Evolutionary conservation across 2,329 filamentous ascomycete genomes (phyloP).

Genomic region (Talaromyces sp.): DNA sequence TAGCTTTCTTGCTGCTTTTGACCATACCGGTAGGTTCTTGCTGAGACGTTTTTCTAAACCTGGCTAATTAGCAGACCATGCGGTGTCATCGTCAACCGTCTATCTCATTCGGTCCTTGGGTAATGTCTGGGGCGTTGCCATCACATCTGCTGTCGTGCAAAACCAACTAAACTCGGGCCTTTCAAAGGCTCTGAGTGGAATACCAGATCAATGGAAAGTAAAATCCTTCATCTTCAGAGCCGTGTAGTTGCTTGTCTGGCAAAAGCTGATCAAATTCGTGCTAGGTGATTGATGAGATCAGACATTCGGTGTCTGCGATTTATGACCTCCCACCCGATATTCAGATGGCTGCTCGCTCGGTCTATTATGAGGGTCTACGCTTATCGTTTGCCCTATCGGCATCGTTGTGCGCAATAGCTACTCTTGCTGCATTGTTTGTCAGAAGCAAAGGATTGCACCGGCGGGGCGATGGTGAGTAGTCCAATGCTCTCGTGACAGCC

Average conservation of each 20-base stretch:
- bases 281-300: conserved; percentile 60
- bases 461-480: not conserved
- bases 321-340: conserved; percentile 55
- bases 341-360: conserved; percentile 54
- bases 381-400: conserved; percentile 58
- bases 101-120: conserved; percentile 64
- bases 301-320: conserved; percentile 59
- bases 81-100: conserved; percentile 60
- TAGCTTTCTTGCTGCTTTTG: conserved; percentile 61
- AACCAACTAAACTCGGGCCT: conserved; percentile 57
- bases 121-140: conserved; percentile 62
- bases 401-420: conserved; percentile 49
- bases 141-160: conserved; percentile 61
- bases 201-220: conserved; percentile 60
- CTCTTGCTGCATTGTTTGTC: conserved; percentile 49
- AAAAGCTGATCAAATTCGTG: conserved; percentile 27
- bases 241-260: conserved; percentile 18
- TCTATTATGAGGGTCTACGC: conserved; percentile 59
- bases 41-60: not conserved
- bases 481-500: not conserved
- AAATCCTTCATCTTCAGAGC: conserved; percentile 25
- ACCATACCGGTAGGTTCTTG: conserved; percentile 52
- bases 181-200: conserved; percentile 51
- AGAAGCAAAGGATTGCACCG: conserved; percentile 34
- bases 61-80: conserved; percentile 50